phyloP scores from a whole-genome alignment of 2,329 filamentous ascomycete species.

The Pyrenophora graminea region DNA sequence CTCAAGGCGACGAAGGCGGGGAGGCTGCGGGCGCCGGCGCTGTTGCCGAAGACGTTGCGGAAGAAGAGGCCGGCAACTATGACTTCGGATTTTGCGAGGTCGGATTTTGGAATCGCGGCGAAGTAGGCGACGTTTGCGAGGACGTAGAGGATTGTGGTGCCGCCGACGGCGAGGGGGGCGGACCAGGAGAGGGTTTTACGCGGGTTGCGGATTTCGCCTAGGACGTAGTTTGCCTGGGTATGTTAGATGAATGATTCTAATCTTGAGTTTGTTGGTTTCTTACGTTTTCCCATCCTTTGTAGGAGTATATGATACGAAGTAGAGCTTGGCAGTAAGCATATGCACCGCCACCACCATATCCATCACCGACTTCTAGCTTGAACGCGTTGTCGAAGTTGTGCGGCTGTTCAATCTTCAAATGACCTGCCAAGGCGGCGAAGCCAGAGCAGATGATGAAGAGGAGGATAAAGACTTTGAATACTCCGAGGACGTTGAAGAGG shows the following conservation, averaged over 20 bases:
- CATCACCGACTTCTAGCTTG: conserved; percentile 47
- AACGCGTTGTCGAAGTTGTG: conserved; percentile 64
- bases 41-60: conserved; percentile 63
- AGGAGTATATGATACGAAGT: conserved; percentile 64
- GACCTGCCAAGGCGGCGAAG: conserved; percentile 41
- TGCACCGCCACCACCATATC: conserved; percentile 41
- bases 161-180: conserved; percentile 62
- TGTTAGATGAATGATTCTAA: too few species aligned
- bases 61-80: conserved; percentile 67
- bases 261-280: too few species aligned
- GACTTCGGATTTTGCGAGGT: conserved; percentile 62
- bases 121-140: conserved; percentile 70
- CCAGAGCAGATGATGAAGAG: conserved; percentile 66
- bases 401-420: conserved; percentile 50
- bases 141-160: conserved; percentile 64
- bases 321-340: conserved; percentile 60
- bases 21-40: conserved; percentile 51
- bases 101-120: conserved; percentile 62
- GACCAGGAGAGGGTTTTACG: conserved; percentile 60
- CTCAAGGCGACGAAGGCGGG: conserved; percentile 63
- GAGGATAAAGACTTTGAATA: conserved; percentile 65
- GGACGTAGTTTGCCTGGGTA: conserved; percentile 59
- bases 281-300: conserved; percentile 55
- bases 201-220: conserved; percentile 62
- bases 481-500: conserved; percentile 62